Evolutionary conservation across 257 asterid genomes (phyloP).

Genomic region (Nicotiana attenuata): DNA sequence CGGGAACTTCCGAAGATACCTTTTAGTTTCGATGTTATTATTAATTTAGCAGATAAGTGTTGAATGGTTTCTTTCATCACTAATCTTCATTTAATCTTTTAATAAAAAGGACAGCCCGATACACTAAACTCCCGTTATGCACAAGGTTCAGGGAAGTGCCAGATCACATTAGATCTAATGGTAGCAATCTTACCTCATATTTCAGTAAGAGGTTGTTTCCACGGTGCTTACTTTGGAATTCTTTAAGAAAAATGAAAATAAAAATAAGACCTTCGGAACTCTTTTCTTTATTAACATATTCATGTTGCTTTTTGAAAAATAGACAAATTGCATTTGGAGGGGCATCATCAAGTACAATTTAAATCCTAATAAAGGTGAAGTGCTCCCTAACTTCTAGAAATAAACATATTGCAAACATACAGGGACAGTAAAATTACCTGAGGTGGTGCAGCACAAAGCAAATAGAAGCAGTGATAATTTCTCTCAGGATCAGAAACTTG

Average conservation of each 20-base stretch:
- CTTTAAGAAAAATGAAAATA: neutral
- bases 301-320: neutral
- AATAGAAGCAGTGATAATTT: constrained; percentile 88
- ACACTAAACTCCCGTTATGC: neutral
- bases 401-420: neutral
- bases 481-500: constrained; percentile 94
- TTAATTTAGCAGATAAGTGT: neutral
- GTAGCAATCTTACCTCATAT: neutral
- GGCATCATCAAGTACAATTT: neutral
- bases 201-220: neutral
- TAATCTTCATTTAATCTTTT: neutral
- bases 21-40: neutral
- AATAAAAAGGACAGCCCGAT: neutral
- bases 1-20: neutral
- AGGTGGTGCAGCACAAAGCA: constrained; percentile 92
- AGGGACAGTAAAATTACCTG: constrained; percentile 38
- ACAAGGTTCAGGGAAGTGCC: neutral
- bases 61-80: neutral
- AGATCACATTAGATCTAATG: neutral
- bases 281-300: neutral
- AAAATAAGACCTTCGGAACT: neutral
- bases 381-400: neutral
- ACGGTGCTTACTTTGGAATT: neutral
- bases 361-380: constrained; percentile 4
- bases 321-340: neutral